Percentiles rank a stretch among this genome's conserved stretches.
Conservation (phyloP, 305 asterid genomes). For the Vinca major region DNA sequence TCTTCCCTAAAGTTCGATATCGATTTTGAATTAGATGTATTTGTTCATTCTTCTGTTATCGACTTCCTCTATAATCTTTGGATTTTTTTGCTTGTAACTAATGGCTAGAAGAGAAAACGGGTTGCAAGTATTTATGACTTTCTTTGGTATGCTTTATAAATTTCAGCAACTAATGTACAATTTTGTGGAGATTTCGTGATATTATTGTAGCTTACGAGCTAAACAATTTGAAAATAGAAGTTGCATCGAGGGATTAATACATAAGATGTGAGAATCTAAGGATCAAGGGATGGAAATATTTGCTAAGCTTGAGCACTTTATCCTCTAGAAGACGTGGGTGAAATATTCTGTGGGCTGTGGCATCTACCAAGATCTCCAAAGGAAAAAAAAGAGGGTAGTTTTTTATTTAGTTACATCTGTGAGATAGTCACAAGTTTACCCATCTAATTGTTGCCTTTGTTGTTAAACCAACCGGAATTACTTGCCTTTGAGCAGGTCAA, state of each 20-base stretch:
- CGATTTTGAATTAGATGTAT: not conserved
- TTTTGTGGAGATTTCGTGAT: not conserved
- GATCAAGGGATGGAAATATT: not conserved
- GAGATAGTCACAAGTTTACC: not conserved
- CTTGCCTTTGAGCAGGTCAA: conserved; percentile 1
- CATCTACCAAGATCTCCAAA: not conserved
- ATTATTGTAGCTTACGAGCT: not conserved
- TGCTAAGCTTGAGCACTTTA: not conserved
- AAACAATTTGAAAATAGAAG: not conserved
- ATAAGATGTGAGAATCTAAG: not conserved
- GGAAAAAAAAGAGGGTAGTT: not conserved
- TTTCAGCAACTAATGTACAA: not conserved
- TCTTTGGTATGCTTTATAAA: not conserved
- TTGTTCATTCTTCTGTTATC: not conserved
- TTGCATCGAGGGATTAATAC: not conserved
- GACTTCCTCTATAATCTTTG: not conserved
- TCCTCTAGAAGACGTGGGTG: not conserved
- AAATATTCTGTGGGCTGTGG: not conserved
- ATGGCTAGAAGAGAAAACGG: not conserved
- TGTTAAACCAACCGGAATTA: conserved; percentile 1
- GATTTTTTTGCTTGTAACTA: not conserved
- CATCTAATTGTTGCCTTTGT: not conserved
- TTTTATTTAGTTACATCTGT: not conserved
- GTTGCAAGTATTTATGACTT: not conserved
- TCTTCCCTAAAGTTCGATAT: not conserved